Evolutionary conservation across 441 rosid species (phyloP), one percentile per base, ranked within the genome.

Genomic region (Cnidoscolus chayamansa): DNA sequence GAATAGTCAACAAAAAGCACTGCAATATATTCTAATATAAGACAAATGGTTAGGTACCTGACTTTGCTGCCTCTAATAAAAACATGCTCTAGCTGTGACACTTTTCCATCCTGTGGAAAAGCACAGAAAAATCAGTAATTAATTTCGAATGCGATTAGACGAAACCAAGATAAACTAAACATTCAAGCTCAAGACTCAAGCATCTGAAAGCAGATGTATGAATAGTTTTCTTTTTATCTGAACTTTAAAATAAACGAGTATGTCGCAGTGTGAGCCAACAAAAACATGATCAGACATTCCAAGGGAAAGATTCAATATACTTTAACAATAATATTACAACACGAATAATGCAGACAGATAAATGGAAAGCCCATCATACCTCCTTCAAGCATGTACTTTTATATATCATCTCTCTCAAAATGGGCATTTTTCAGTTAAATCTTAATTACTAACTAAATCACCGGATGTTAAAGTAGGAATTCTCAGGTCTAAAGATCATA

Each of bases 1-100:
- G 1, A 69, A 60, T 17, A 16, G 2, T 43, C 4, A 60, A 20
- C 40, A 60, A 40, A n/a, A 6, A 50, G 25, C 31, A 48, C 12
- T 19, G 16, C 48, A 49, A 47, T n/a, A 25, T 4, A 6, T 7
- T 13, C 54, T 20, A 72, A 15, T 51, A 57, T 65, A 56, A 40
- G 47, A 74, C 15, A 69, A 30, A 20, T 50, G 50, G n/a, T 16
- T 12, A 25, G 31, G 73, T 79, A 94, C 97, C 98, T 90, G 87
- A 96, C 99, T 96, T 96, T 96, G 82, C 98, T 93, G 65, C 99
- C 98, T 60, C 99, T 88, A 53, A 96, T 91, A 65, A 96, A 93
- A 65, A 96, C 92, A 83, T 93, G 99, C 85, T 96, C 99, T 78
- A 96, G 99, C 81, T 89, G 97, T 50, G 99, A 91, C 64, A 91